phyloP scores from a whole-genome alignment of 2,329 filamentous ascomycete genomes.

The Alternaria alternata region DNA sequence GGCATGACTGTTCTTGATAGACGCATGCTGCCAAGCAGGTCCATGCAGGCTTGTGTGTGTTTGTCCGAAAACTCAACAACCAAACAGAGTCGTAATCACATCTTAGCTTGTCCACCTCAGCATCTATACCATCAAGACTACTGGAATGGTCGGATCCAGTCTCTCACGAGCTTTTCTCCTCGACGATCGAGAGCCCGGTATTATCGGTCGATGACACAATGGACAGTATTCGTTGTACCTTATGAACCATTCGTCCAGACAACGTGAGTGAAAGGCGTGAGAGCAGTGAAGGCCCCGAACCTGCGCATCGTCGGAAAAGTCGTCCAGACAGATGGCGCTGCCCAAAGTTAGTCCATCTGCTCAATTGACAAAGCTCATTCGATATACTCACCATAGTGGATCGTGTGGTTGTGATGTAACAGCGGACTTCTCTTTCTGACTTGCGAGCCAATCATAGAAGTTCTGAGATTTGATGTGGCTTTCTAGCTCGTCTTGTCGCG shows the following conservation, averaged over 20 bases:
- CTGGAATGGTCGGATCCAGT: constrained; percentile 21
- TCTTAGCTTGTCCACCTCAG: not conserved
- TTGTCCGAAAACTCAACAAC: not conserved
- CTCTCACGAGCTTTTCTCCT: constrained; percentile 16
- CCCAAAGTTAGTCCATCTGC: constrained; percentile 8
- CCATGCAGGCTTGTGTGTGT: not conserved
- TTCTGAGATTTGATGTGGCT: constrained; percentile 40
- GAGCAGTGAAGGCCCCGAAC: constrained; percentile 47
- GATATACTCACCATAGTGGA: constrained; percentile 36
- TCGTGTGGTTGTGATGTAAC: constrained; percentile 24
- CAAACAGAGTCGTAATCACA: not conserved
- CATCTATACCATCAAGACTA: constrained; percentile 36
- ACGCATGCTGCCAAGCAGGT: not conserved
- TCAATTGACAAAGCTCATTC: not conserved
- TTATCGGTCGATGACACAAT: constrained; percentile 49
- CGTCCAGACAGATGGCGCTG: constrained; percentile 51
- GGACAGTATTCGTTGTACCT: constrained; percentile 51
- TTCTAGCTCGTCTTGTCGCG: constrained; percentile 44
- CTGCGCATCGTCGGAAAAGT: constrained; percentile 43
- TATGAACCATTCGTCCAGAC: constrained; percentile 50
- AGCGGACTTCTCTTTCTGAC: constrained; percentile 32
- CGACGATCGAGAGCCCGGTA: constrained; percentile 32
- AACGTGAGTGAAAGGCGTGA: constrained; percentile 49
- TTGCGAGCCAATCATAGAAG: constrained; percentile 45
- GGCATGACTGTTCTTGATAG: not conserved